A percentile compares a stretch with the other conserved stretches of the same genome.
These are phyloP conservation scores for Bertia moriformis DNA, from an alignment of 2,329 filamentous ascomycete species.

Conservation along the genomic window DNA sequence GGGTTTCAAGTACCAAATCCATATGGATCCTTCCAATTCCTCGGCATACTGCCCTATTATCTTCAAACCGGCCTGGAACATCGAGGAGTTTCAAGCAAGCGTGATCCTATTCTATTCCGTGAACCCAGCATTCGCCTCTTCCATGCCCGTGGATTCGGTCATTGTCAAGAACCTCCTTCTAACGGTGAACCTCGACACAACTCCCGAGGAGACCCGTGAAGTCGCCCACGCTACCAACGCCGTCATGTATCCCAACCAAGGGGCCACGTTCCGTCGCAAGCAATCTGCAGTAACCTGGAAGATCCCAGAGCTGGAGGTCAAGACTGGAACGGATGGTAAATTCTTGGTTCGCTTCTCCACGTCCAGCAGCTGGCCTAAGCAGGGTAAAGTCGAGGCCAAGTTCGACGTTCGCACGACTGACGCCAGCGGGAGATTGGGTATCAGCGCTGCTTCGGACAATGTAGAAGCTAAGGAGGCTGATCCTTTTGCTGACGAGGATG, in stretches of 20 bases:
- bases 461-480: not conserved
- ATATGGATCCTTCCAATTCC: constrained; percentile 30
- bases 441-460: not conserved
- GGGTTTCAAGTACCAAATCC: constrained; percentile 53
- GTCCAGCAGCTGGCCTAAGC: not conserved
- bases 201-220: constrained; percentile 12
- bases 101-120: constrained; percentile 45
- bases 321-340: not conserved
- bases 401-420: not conserved
- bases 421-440: not conserved
- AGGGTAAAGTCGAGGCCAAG: not conserved
- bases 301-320: constrained; percentile 14
- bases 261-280: constrained; percentile 26
- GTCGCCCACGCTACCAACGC: constrained; percentile 21
- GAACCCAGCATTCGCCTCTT: constrained; percentile 36
- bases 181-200: constrained; percentile 10
- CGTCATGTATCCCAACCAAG: constrained; percentile 26
- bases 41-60: constrained; percentile 39
- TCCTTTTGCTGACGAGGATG: not conserved
- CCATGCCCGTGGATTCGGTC: constrained; percentile 16
- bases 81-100: constrained; percentile 41
- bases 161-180: constrained; percentile 40
- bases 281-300: constrained; percentile 27
- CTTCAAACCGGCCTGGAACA: constrained; percentile 40
- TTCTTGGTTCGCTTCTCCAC: not conserved